Conservation (phyloP, 202 grass and related monocot species). For the Schoenoplectus tabernaemontani region DNA sequence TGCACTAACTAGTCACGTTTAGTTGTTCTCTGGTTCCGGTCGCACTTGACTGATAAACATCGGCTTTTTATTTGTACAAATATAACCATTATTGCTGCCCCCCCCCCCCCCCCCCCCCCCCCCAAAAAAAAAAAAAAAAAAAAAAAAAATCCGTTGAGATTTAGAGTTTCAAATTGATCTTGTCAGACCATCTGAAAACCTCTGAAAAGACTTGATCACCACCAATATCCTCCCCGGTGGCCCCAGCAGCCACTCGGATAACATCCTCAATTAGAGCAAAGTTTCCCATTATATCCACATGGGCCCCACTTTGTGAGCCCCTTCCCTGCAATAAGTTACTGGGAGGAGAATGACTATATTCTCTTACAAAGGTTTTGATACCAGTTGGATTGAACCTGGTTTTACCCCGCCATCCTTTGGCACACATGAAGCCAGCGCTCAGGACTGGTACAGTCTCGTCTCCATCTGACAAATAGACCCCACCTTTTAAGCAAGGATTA, state of each 20-base stretch:
- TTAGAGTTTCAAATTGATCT: conserved; percentile 62
- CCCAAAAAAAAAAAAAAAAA: too few species aligned
- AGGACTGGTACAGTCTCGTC: conserved; percentile 94
- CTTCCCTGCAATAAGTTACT: conserved; percentile 73
- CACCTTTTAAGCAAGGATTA: conserved; percentile 66
- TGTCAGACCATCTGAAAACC: conserved; percentile 93
- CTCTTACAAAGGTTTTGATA: conserved; percentile 67
- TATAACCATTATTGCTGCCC: background rate
- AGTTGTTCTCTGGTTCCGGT: background rate
- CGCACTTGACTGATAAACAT: background rate
- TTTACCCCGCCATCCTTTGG: conserved; percentile 85
- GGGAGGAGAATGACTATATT: conserved; percentile 82
- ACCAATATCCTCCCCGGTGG: conserved; percentile 61
- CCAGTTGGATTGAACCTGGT: conserved; percentile 90
- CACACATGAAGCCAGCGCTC: conserved; percentile 86
- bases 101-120: too few species aligned
- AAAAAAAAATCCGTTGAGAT: too few species aligned
- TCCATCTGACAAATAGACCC: conserved; percentile 72
- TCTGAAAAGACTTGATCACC: conserved; percentile 85
- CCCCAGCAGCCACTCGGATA: conserved; percentile 79
- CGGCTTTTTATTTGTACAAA: conserved; percentile 12
- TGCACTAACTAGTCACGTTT: background rate
- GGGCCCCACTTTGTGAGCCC: conserved; percentile 87
- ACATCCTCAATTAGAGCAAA: conserved; percentile 93
- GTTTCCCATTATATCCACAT: conserved; percentile 99